Base-by-base conservation (phyloP, 1,284 basidiomycete species). In the Naganishia cerealis region DNA sequence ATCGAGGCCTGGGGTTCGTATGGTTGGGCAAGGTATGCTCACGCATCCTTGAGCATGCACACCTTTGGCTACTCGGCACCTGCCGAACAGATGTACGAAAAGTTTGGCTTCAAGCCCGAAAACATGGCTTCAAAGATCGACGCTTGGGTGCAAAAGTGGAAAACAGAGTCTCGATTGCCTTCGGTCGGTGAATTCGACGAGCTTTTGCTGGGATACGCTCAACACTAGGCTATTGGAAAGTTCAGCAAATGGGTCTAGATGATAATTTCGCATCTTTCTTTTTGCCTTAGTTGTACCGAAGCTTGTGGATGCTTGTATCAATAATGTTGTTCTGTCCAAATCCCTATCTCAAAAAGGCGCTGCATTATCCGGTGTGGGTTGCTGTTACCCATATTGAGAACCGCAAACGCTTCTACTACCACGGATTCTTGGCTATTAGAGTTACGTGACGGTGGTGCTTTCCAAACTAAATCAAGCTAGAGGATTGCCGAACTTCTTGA, bases 21-120 rank as follows among this genome's bases (percentile, higher is more conserved):
- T 69, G 75, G 77, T n/a, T 79, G 78, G 78, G 72, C 77, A 1
- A 57, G 71, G 55, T 79, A 79, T 66, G 77, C 77, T 16, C 78
- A 79, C 66, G 77, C 75, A 12, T 74, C 74, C 39, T 67, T 71
- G 42, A 73, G 74, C 63, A 78, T 78, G 77, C 73, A 74, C 63
- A 74, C 74, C 3, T 79, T 79, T 65, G 76, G 78, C 29, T 71
- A 73, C 50, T 76, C 75, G 3, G 78, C 77, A 12, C 77, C 78
- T 13, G 69, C 72, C 46, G 62, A 71, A 3, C 67, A 71, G 16
- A 63, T 78, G n/a, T 79, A 73, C 63, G 75, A 77, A 39, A 72
- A 75, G 67, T 79, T 77, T 61, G 78, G 78, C 3, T 79, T 79
- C 65, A 71, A 71, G n/a, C 67, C 69, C 26, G 71, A 76, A 21